Base-by-base conservation (phyloP, 2,329 filamentous ascomycete species). In the Didymella pomorum region DNA sequence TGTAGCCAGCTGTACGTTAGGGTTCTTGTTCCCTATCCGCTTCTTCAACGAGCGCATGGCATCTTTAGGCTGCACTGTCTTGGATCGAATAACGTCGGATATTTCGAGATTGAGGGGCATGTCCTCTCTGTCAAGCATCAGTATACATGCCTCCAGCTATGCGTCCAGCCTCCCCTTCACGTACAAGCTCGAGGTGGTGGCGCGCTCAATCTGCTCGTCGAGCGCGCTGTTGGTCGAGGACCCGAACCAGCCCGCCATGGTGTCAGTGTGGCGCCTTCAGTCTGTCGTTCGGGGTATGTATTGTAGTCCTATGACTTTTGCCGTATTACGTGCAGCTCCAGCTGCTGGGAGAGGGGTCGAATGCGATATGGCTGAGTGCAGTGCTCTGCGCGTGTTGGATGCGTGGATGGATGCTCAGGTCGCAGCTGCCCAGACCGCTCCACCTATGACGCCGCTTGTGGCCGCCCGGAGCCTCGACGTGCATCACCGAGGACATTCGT, bases 21-120 rank as follows among this genome's bases (percentile, higher is more conserved):
- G 95, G 74, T 99, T 99, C 83, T 93, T 96, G 83, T 97, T 93
- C 79, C 92, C 93, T 82, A 99, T 93, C 76, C 95, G 89, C 75
- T 88, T 88, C 81, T 97, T 98, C 72, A 99, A 82, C 42, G 92
- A 94, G 76, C 93, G 91, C 95, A 99, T 99, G 62, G 95, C 95
- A 79, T 99, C 95, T 79, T 94, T 97, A 52, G 95, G 94, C 77
- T 93, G 93, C 49, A 99, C 94, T 18, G 93, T 96, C 82, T 98
- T 98, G 72, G 93, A 98, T 70, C 95, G 88, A 78, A 99, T 97
- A 69, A 96, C 84, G 81, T 99, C 95, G 77, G 94, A 97, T 70
- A 99, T 98, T 79, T 99, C 95, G 73, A 99, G 88, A 77, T 98
- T 98, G 68, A 97, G 87, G 39, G 95, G 90, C 76, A 99, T 98